Percentiles rank a stretch among this genome's conserved stretches.
These are phyloP conservation scores for Candida sanyiensis DNA, from an alignment of 805 yeast genomes.

Conservation along the genomic window DNA sequence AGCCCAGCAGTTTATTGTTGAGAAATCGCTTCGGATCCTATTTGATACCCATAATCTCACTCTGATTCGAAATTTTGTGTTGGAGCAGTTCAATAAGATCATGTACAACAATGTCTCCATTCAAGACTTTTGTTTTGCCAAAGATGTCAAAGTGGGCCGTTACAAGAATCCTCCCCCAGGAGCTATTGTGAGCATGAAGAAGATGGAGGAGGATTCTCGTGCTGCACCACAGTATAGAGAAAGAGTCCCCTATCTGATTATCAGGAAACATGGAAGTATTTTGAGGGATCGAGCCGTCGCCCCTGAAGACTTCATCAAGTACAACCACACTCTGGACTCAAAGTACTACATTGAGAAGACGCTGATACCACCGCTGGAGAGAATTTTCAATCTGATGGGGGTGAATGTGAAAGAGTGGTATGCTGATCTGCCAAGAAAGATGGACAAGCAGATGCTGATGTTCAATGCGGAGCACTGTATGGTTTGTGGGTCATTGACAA, in stretches of 20 bases:
- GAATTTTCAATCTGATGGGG: conserved; percentile 78
- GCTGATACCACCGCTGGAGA: conserved; percentile 81
- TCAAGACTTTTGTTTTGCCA: conserved; percentile 87
- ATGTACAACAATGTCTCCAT: conserved; percentile 56
- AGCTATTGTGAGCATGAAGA: conserved; percentile 69
- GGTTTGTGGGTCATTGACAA: conserved; percentile 17
- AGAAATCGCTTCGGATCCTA: conserved; percentile 56
- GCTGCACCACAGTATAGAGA: conserved; percentile 85
- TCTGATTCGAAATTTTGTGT: conserved; percentile 56
- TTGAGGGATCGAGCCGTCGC: conserved; percentile 74
- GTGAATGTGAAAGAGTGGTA: conserved; percentile 79
- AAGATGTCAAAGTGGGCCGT: conserved; percentile 79
- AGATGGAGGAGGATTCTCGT: conserved; percentile 57
- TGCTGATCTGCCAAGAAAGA: conserved; percentile 51
- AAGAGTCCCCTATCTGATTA: conserved; percentile 81
- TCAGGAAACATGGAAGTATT: conserved; percentile 51
- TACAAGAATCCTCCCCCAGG: conserved; percentile 91
- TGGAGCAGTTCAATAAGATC: conserved; percentile 62
- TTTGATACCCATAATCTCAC: conserved; percentile 74
- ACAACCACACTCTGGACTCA: conserved; percentile 53
- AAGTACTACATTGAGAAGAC: conserved; percentile 83
- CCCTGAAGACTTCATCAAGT: conserved; percentile 63
- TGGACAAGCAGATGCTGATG: conserved; percentile 6
- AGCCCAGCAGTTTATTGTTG: conserved; percentile 80
- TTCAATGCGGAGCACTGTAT: conserved; percentile 14